These are phyloP conservation scores for Paralagenidium karlingii DNA, from an alignment of 352 stramenopile genomes.

Conservation along the genomic window DNA sequence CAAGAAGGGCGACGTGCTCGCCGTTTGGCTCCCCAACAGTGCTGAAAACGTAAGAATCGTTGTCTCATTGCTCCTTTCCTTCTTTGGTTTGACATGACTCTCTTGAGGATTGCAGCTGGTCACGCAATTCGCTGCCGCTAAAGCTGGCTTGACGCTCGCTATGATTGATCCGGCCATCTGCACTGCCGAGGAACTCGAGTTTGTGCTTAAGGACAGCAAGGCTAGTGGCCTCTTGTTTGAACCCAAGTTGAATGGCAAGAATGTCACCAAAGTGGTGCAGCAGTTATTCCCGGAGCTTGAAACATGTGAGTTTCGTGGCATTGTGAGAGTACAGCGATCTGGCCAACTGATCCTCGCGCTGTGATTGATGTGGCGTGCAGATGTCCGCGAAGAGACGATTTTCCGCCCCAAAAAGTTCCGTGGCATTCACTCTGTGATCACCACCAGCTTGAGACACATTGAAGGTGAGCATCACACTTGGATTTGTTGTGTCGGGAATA, in stretches of 20 bases:
- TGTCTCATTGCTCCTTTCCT: not conserved
- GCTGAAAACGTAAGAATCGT: conserved; percentile 45
- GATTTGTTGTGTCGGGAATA: too few relatives aligned
- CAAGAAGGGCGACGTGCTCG: conserved; percentile 55
- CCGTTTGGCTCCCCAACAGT: conserved; percentile 77
- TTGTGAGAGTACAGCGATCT: not conserved
- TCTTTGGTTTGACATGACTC: not conserved
- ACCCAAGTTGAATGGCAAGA: conserved; percentile 58
- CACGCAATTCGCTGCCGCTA: conserved; percentile 74
- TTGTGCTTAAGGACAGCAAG: conserved; percentile 69
- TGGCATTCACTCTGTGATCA: conserved; percentile 75
- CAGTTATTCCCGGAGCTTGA: conserved; percentile 60
- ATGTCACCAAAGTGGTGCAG: conserved; percentile 65
- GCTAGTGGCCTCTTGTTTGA: conserved; percentile 74
- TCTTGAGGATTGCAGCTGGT: conserved; percentile 20
- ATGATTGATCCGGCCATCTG: conserved; percentile 69
- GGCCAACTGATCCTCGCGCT: not conserved
- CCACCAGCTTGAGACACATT: conserved; percentile 54
- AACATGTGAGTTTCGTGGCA: conserved; percentile 26
- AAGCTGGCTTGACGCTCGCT: conserved; percentile 68
- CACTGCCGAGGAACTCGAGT: conserved; percentile 60
- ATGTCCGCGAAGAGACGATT: conserved; percentile 17
- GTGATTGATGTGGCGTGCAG: not conserved
- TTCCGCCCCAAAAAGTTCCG: conserved; percentile 76
- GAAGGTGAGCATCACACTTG: too few relatives aligned